phyloP scores from a whole-genome alignment of 2,329 filamentous ascomycete species.

The Pestalotiopsis sp. region DNA sequence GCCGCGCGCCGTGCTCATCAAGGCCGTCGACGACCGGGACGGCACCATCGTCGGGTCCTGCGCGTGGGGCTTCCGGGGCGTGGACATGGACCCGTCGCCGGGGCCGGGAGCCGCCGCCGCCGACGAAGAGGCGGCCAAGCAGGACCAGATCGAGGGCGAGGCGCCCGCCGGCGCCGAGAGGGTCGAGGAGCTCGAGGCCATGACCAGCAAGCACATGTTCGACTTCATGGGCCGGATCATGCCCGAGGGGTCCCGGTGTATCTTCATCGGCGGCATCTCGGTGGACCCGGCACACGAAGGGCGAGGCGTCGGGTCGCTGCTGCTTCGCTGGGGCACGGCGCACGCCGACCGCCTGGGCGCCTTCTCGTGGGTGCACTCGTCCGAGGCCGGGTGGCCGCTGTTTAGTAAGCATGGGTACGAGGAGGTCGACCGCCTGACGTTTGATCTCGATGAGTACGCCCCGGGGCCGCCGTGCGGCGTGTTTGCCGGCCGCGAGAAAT shows the following conservation, averaged over 20 bases:
- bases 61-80: slow-evolving; percentile 35
- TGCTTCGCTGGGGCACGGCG: slow-evolving; percentile 36
- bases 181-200: slow-evolving; percentile 31
- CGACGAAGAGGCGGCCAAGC: slow-evolving; percentile 17
- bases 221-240: slow-evolving; percentile 30
- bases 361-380: slow-evolving; percentile 39
- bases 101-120: not conserved
- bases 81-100: slow-evolving; percentile 24
- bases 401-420: slow-evolving; percentile 32
- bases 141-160: slow-evolving; percentile 20
- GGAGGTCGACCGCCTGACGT: slow-evolving; percentile 14
- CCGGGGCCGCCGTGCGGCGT: not conserved
- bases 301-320: slow-evolving; percentile 33
- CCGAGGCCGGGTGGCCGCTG: slow-evolving; percentile 31
- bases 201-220: slow-evolving; percentile 34
- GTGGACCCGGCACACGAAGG: slow-evolving; percentile 35
- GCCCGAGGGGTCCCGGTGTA: slow-evolving; percentile 28
- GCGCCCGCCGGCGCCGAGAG: slow-evolving; percentile 1
- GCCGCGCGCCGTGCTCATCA: slow-evolving; percentile 30
- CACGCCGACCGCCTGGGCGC: slow-evolving; percentile 30
- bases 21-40: slow-evolving; percentile 33
- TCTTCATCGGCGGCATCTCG: slow-evolving; percentile 38
- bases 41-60: slow-evolving; percentile 35
- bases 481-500: slow-evolving; percentile 1
- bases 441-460: slow-evolving; percentile 16